Evolutionary conservation across 768 basidiomycete species (phyloP).

Genomic region (Termitomyces sp.): DNA sequence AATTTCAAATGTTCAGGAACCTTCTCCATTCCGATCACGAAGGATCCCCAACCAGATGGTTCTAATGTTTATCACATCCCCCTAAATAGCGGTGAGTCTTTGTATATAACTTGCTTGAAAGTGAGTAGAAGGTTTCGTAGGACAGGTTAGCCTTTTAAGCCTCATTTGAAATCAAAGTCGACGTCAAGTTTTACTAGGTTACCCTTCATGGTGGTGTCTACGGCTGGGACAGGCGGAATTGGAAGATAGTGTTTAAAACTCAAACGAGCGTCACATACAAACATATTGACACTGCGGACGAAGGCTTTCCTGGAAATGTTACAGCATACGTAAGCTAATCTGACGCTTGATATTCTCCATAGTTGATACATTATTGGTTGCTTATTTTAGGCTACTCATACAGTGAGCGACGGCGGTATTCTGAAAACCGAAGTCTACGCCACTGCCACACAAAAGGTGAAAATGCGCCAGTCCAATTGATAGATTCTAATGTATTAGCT

Average conservation of each 20-base stretch:
- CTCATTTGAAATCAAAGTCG: neutral
- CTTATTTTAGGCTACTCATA: constrained; percentile 39
- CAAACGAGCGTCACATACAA: constrained; percentile 46
- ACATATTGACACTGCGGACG: constrained; percentile 44
- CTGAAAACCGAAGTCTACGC: constrained; percentile 40
- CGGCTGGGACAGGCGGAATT: constrained; percentile 55
- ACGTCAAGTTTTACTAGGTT: constrained; percentile 23
- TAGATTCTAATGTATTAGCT: neutral
- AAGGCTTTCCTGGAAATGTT: constrained; percentile 51
- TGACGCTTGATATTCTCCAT: neutral
- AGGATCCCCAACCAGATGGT: constrained; percentile 34
- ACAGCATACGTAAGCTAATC: constrained; percentile 30
- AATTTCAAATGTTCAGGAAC: constrained; percentile 27
- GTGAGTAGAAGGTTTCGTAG: neutral
- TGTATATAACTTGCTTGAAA: neutral
- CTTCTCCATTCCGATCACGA: constrained; percentile 49
- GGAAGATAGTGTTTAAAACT: constrained; percentile 40
- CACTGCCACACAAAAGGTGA: constrained; percentile 37
- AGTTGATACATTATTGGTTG: neutral
- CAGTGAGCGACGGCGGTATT: constrained; percentile 37
- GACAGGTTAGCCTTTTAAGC: constrained; percentile 15
- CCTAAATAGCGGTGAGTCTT: constrained; percentile 36
- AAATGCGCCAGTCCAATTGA: neutral
- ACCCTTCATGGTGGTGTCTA: constrained; percentile 52
- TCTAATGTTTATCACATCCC: constrained; percentile 46